These are phyloP conservation scores for Penicillium fimorum DNA, from an alignment of 495 filamentous ascomycete species.

Conservation along the genomic window DNA sequence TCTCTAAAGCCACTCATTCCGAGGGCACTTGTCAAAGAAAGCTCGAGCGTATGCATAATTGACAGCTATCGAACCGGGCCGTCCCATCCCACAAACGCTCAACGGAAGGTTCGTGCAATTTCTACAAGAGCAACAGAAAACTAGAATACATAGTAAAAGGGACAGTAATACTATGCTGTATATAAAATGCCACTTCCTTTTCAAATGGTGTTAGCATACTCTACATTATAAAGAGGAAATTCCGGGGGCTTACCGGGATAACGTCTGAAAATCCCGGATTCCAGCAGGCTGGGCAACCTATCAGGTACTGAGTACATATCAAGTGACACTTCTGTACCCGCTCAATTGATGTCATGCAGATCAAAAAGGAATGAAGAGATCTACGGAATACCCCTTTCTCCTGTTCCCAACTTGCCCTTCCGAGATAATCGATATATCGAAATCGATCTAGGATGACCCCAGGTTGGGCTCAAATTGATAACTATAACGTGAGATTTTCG, in stretches of 20 bases:
- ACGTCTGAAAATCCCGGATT: conserved; percentile 3
- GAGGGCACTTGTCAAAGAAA: background rate
- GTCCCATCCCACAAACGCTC: conserved; percentile 5
- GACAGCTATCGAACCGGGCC: conserved; percentile 12
- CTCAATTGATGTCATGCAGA: background rate
- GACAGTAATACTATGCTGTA: background rate
- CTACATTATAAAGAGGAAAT: background rate
- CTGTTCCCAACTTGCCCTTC: background rate
- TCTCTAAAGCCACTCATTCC: background rate
- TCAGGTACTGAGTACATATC: background rate
- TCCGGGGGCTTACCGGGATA: background rate
- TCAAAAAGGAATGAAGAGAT: background rate
- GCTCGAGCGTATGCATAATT: conserved; percentile 1
- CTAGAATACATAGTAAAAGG: background rate
- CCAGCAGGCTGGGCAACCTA: conserved; percentile 1
- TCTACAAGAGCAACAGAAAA: background rate
- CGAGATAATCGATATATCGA: conserved; percentile 11
- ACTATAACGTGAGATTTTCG: conserved; percentile 4
- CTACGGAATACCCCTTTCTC: conserved; percentile 1
- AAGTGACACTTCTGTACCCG: conserved; percentile 1
- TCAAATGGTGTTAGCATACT: background rate
- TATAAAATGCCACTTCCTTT: background rate
- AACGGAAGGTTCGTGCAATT: conserved; percentile 12
- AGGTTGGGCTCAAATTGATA: background rate
- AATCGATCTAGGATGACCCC: conserved; percentile 2